Base-by-base conservation (phyloP, 2,329 filamentous ascomycete genomes). In the Alternaria hordeiaustralica region DNA sequence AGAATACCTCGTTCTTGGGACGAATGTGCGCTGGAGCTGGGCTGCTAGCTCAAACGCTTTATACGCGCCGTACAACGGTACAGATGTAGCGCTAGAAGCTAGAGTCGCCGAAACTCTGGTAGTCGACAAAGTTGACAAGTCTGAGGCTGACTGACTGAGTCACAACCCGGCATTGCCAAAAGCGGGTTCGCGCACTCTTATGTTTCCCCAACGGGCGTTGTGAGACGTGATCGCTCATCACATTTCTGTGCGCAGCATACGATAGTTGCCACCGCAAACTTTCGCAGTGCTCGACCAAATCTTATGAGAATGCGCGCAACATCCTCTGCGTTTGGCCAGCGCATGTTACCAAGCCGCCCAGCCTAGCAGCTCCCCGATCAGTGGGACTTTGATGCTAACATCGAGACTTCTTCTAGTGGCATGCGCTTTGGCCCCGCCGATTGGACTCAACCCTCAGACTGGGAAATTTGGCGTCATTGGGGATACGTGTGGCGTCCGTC, bases 391-490 rank as follows among this genome's bases (percentile, higher is more conserved):
- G 44, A 28, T 30, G 50, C 21, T 55, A 55, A 25, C 33, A 44
- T 28, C 30, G 23, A 50, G 51, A 28, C 26, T 43, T 33, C 25
- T 51, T 61, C 53, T 56, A 61, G 58, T 33, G 58, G 30, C 44
- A 30, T 33, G 18, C 43, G 23, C 41, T 61, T 45, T 25, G 30
- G 43, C 28, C 25, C 33, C 56, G 43, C 55, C 60, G 49, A 63
- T 54, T 63, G 28, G 60, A 55, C 49, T 60, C n/a, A 20, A 20
- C 20, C 47, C 57, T 45, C 41, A 25, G 23, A 41, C 25, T 46
- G 25, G 25, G 49, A 54, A 50, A 60, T 60, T 44, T 45, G 57
- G 45, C 25, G 53, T 30, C 15, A 28, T 44, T 18, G 8, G 25
- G 20, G 33, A 45, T 55, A 10, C 15, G 11, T 21, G 44, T 47